A percentile compares a stretch with the other conserved stretches of the same genome.
Conservation (phyloP, 2,329 filamentous ascomycete species). For the Clonostachys rosea region DNA sequence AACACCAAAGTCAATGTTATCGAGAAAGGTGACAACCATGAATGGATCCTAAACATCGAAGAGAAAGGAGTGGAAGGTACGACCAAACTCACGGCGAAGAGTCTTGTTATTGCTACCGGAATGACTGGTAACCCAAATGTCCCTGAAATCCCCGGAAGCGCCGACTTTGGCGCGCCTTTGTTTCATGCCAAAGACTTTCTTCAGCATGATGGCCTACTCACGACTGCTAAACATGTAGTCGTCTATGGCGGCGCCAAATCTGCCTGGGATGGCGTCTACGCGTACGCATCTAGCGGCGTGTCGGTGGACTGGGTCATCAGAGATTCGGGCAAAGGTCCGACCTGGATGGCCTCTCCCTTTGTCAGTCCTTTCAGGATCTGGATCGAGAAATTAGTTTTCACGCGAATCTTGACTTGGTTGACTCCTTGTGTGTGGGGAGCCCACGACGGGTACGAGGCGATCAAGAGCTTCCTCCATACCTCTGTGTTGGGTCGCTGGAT, state of each 20-base stretch:
- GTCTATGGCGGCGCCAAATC: slow-evolving; percentile 55
- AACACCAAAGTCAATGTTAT: slow-evolving; percentile 32
- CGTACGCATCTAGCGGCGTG: slow-evolving; percentile 39
- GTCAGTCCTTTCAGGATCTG: slow-evolving; percentile 57
- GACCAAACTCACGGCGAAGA: slow-evolving; percentile 13
- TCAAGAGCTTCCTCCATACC: slow-evolving; percentile 42
- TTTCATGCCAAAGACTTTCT: slow-evolving; percentile 40
- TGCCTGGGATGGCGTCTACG: slow-evolving; percentile 53
- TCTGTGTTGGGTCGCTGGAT: slow-evolving; percentile 42
- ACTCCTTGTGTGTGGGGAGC: slow-evolving; percentile 62
- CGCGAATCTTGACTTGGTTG: slow-evolving; percentile 59
- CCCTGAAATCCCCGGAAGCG: slow-evolving; percentile 27
- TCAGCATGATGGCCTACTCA: slow-evolving; percentile 23
- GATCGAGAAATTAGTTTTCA: slow-evolving; percentile 50
- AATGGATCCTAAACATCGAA: slow-evolving; percentile 9
- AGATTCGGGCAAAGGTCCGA: slow-evolving; percentile 43
- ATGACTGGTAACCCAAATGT: slow-evolving; percentile 37
- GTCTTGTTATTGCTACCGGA: slow-evolving; percentile 43
- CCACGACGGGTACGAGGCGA: slow-evolving; percentile 42
- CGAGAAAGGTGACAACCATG: slow-evolving; percentile 7
- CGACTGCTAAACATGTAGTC: slow-evolving; percentile 24
- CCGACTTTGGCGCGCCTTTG: slow-evolving; percentile 26
- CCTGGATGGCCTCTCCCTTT: slow-evolving; percentile 47
- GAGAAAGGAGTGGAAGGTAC: too few relatives aligned
- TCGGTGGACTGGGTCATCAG: slow-evolving; percentile 44